phyloP scores from a whole-genome alignment of 768 basidiomycete species.

The Lactarius sanguifluus region DNA sequence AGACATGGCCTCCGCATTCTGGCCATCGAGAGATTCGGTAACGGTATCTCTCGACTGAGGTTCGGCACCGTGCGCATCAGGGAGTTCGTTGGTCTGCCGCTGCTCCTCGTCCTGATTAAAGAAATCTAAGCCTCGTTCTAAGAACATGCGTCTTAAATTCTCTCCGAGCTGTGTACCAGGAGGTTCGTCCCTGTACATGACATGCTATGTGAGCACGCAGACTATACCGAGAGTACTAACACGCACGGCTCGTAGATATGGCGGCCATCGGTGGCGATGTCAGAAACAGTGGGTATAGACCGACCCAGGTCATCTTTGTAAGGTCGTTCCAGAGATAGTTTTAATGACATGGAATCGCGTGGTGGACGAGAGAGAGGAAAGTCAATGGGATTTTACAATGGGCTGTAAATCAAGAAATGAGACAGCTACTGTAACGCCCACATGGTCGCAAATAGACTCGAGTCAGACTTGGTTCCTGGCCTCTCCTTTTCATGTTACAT shows the following conservation, averaged over 20 bases:
- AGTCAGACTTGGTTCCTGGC: neutral
- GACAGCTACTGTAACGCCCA: too few species aligned
- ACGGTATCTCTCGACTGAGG: constrained; percentile 35
- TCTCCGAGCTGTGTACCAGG: constrained; percentile 59
- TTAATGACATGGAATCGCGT: constrained; percentile 54
- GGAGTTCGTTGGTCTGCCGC: constrained; percentile 21
- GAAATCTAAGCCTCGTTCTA: constrained; percentile 73
- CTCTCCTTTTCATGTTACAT: constrained; percentile 7
- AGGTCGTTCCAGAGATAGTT: constrained; percentile 71
- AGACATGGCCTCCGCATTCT: constrained; percentile 55
- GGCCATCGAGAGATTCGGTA: constrained; percentile 34
- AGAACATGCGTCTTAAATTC: constrained; percentile 66
- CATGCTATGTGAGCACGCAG: constrained; percentile 12
- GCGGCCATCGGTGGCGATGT: constrained; percentile 70
- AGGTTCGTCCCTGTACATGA: constrained; percentile 42
- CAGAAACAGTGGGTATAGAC: constrained; percentile 58
- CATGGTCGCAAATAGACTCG: neutral
- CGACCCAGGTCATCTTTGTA: constrained; percentile 78
- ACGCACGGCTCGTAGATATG: constrained; percentile 72
- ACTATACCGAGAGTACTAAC: neutral
- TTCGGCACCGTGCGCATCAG: constrained; percentile 31
- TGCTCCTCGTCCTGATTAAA: constrained; percentile 53
- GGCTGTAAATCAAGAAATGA: neutral
- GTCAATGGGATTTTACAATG: neutral
- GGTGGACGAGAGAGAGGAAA: constrained; percentile 1